phyloP scores from a whole-genome alignment of 2,329 filamentous ascomycete species.

The Chalaropsis thielavioides region DNA sequence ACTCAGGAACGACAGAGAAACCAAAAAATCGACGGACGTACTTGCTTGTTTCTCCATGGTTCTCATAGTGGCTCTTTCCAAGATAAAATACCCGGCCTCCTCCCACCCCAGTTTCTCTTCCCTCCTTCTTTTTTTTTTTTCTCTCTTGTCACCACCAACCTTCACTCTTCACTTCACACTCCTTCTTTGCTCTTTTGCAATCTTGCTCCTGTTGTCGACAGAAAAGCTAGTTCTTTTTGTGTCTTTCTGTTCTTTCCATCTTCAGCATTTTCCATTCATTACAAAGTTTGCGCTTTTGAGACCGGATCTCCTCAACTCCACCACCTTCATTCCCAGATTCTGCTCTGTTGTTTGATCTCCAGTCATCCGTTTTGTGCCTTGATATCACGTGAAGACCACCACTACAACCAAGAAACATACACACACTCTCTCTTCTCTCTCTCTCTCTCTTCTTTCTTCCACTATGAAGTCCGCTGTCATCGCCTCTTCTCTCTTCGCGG shows the following conservation, averaged over 20 bases:
- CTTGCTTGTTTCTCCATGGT: not conserved
- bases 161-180: slow-evolving; percentile 15
- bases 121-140: slow-evolving; percentile 8
- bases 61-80: not conserved
- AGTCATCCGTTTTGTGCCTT: not conserved
- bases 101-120: not conserved
- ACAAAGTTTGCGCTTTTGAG: slow-evolving; percentile 14
- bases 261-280: slow-evolving; percentile 14
- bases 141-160: slow-evolving; percentile 4
- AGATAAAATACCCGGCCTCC: slow-evolving; percentile 13
- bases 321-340: slow-evolving; percentile 15
- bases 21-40: not conserved
- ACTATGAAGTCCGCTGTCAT: slow-evolving; percentile 34
- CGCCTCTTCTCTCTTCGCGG: slow-evolving; percentile 28
- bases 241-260: slow-evolving; percentile 8
- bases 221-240: slow-evolving; percentile 16
- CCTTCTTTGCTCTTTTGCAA: slow-evolving; percentile 13
- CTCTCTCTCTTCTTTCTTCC: slow-evolving; percentile 1
- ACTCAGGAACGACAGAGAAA: not conserved
- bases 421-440: not conserved
- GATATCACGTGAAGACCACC: slow-evolving; percentile 5
- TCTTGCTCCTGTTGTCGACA: slow-evolving; percentile 10
- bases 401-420: slow-evolving; percentile 18
- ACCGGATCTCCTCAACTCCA: slow-evolving; percentile 15
- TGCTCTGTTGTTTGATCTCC: not conserved